Base-by-base conservation (phyloP, 371 early-diverging fungal species). In the Mortierella sp. region DNA sequence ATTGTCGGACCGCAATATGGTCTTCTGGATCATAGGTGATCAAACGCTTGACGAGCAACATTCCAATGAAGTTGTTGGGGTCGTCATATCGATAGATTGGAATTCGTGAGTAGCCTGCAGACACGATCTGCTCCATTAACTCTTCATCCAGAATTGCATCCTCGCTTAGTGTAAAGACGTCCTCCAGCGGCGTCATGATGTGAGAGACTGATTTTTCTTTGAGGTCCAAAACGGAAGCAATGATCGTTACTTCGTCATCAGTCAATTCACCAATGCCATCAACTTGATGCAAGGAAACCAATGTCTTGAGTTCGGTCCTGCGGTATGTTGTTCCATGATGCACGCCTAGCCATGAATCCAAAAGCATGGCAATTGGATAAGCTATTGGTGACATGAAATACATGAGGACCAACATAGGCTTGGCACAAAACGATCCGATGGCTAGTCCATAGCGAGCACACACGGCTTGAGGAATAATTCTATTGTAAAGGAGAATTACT, bases 241-340 rank as follows among this genome's bases (percentile, higher is more conserved):
- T 93, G 49, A 97, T 96, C 2, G 93, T 92, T 13, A 97, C 97
- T 79, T 97, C 98, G 80, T 98, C 99, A 9, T 87, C 82, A 1
- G 94, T 93, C 66, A 98, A 81, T 13, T 92, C 93, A 8, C 96
- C 97, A 15, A 89, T 91, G 45, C 94, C 91, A 10, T 88, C 92
- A 15, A 92, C 88, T 59, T 91, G 93, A 75, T 97, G 96, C 35
- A 97, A 81, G 1, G 93, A 89, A 1, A 98, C 96, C n/a, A 98
- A 87, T 35, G 96, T 95, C 76, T 96, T 97, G 9, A 98, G 88
- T 66, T 97, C 96, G 68, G 89, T 85, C 58, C 93, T 88, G 40
- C 93, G 86, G 76, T 96, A 95, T 12, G 93, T 87, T 19, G 92
- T 90, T 56, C 94, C 96, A 71, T 94, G 90, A 40, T 91, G 87